Evolutionary conservation across 2,329 filamentous ascomycete genomes (phyloP).

Genomic region (Colletotrichum siamense): DNA sequence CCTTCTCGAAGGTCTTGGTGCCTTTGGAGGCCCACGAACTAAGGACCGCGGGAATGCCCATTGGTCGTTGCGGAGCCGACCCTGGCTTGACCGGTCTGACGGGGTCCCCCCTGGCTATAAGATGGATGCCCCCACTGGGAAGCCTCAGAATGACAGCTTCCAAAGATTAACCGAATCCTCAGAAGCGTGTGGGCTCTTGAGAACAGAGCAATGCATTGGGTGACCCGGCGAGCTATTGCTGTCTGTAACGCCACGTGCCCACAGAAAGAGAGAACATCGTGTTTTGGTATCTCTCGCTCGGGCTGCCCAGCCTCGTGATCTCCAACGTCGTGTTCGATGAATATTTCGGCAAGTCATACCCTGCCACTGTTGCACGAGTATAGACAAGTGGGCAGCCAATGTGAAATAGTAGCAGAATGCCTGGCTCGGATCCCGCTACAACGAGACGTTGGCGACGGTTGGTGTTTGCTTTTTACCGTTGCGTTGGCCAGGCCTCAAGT

Average conservation of each 20-base stretch:
- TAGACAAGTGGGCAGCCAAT: not conserved
- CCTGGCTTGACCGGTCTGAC: not conserved
- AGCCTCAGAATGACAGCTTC: slow-evolving; percentile 14
- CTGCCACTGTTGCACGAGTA: not conserved
- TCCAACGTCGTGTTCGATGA: not conserved
- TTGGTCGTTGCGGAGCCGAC: slow-evolving; percentile 2
- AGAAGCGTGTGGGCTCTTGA: slow-evolving; percentile 1
- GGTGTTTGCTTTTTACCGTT: slow-evolving; percentile 14
- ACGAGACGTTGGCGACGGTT: not conserved
- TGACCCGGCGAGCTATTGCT: not conserved
- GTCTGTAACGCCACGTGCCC: slow-evolving; percentile 14
- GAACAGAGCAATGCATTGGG: not conserved
- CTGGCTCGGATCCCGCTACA: not conserved
- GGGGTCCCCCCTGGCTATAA: not conserved
- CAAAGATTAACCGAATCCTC: slow-evolving; percentile 5
- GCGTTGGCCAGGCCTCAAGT: not conserved
- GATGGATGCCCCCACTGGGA: not conserved
- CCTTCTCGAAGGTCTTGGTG: slow-evolving; percentile 24
- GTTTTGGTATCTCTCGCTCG: not conserved
- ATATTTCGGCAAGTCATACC: not conserved
- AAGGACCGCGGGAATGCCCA: slow-evolving; percentile 21
- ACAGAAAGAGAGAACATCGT: not conserved
- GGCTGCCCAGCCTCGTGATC: not conserved
- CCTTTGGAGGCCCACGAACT: slow-evolving; percentile 11
- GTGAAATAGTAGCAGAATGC: not conserved